Evolutionary conservation across 2,329 filamentous ascomycete species (phyloP), one percentile per base, ranked within the genome.

Genomic region (Epichloe baconii): DNA sequence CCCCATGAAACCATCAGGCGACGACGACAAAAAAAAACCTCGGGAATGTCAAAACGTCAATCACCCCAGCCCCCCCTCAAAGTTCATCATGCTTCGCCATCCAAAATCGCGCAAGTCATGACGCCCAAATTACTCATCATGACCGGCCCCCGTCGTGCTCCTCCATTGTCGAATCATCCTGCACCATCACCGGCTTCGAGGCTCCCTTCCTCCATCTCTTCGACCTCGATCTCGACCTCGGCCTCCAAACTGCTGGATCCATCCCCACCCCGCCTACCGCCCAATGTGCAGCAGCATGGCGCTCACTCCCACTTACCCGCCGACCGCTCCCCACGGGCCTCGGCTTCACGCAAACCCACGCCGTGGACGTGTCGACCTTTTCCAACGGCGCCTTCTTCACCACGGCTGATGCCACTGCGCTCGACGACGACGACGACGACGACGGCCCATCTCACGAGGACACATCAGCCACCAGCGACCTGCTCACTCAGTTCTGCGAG

Each of bases 401-500:
- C 17, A 69, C 71, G 1, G 66, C 69, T 3, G 66, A 70, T 31
- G 57, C 71, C 12, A 71, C 71, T 5, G 57, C 65, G 35, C 58
- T 43, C n/a, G 8, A 31, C n/a, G 26, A 10, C 8, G 26, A 31
- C 26, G 23, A 19, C 41, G 31, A 31, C 26, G 49, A 44, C 4
- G 40, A 36, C 19, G 7, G 8, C 41, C 12, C 5, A 11, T 26
- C 31, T 40, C 44, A 15, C 11, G 10, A 15, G 23, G 37, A 15
- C 19, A 17, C 8, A 12, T 15, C 2, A 44, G 54, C 17, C 65
- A 68, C 46, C 3, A 64, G 65, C 31, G 62, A 69, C 17, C 55
- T 72, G 0, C 65, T 83, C 3, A 76, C 78, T 3, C 76, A 82
- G 52, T 94, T 93, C 64, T 86, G 88, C 59, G 79, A 93, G 56